Percentiles rank a stretch among this genome's conserved stretches.
phyloP scores from a whole-genome alignment of 768 basidiomycete genomes.

The Serendipita indica region DNA sequence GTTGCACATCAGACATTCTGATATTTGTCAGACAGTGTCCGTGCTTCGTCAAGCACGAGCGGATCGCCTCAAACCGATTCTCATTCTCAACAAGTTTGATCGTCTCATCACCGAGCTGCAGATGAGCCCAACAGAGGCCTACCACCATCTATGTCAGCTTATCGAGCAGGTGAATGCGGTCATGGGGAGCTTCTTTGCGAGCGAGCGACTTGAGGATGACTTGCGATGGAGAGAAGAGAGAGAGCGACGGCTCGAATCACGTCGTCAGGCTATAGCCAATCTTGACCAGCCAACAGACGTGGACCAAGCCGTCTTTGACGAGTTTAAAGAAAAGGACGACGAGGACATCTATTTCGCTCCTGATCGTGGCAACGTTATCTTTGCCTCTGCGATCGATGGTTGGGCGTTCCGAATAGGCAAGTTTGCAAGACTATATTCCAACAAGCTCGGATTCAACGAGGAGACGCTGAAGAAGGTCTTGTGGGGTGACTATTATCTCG shows the following conservation, averaged over 20 bases:
- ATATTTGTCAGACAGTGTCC: constrained; percentile 59
- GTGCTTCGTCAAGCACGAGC: constrained; percentile 92
- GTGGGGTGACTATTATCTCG: constrained; percentile 96
- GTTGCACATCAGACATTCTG: neutral
- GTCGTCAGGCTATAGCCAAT: constrained; percentile 55
- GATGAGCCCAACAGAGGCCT: constrained; percentile 78
- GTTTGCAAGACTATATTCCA: constrained; percentile 84
- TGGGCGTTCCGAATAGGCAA: constrained; percentile 94
- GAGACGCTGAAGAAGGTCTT: constrained; percentile 68
- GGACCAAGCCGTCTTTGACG: constrained; percentile 25
- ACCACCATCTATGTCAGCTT: constrained; percentile 82
- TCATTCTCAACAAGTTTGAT: constrained; percentile 96
- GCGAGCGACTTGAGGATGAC: constrained; percentile 95
- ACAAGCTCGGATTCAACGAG: constrained; percentile 84
- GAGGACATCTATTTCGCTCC: constrained; percentile 97
- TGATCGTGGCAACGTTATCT: constrained; percentile 88
- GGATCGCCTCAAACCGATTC: constrained; percentile 73
- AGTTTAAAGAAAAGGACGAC: constrained; percentile 91
- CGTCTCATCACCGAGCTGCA: constrained; percentile 87
- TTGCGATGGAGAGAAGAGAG: constrained; percentile 85
- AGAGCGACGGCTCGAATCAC: constrained; percentile 61
- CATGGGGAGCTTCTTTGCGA: constrained; percentile 91
- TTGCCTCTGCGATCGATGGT: constrained; percentile 89
- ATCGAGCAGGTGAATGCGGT: constrained; percentile 98
- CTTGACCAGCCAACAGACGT: constrained; percentile 41